A percentile compares a stretch with the other conserved stretches of the same genome.
These are phyloP conservation scores for Leccinum disarticulatum DNA, from an alignment of 768 basidiomycete species.

Conservation along the genomic window DNA sequence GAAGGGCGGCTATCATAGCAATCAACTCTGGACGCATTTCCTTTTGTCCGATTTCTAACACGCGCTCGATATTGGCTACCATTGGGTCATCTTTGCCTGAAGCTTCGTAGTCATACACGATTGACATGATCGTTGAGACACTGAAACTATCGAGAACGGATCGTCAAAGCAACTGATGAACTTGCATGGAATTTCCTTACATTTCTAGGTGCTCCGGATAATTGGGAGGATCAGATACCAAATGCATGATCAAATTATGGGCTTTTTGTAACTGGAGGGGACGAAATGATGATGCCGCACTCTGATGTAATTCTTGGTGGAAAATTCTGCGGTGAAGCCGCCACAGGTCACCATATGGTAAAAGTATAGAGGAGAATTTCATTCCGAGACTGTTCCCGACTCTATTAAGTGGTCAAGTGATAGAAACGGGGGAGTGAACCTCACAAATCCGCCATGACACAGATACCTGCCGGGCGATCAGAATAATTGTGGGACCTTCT, in stretches of 20 bases:
- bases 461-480: slow-evolving; percentile 18
- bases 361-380: slow-evolving; percentile 7
- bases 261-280: slow-evolving; percentile 36
- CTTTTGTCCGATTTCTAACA: slow-evolving; percentile 5
- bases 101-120: slow-evolving; percentile 26
- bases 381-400: slow-evolving; percentile 18
- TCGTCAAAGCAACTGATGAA: background rate
- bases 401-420: background rate
- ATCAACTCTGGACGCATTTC: slow-evolving; percentile 20
- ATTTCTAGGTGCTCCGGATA: slow-evolving; percentile 22
- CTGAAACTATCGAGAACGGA: slow-evolving; percentile 13
- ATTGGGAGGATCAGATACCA: slow-evolving; percentile 24
- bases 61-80: slow-evolving; percentile 14
- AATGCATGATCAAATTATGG: slow-evolving; percentile 30
- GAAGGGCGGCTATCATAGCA: slow-evolving; percentile 16
- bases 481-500: slow-evolving; percentile 24
- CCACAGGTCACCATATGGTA: background rate
- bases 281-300: slow-evolving; percentile 25
- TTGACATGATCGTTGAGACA: slow-evolving; percentile 23
- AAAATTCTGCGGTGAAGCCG: background rate
- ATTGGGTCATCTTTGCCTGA: slow-evolving; percentile 21
- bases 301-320: background rate
- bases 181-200: slow-evolving; percentile 5
- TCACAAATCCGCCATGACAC: slow-evolving; percentile 22
- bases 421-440: background rate